Evolutionary conservation across 345 rosid genomes (phyloP).

Genomic region (Capsella bursapastoris): DNA sequence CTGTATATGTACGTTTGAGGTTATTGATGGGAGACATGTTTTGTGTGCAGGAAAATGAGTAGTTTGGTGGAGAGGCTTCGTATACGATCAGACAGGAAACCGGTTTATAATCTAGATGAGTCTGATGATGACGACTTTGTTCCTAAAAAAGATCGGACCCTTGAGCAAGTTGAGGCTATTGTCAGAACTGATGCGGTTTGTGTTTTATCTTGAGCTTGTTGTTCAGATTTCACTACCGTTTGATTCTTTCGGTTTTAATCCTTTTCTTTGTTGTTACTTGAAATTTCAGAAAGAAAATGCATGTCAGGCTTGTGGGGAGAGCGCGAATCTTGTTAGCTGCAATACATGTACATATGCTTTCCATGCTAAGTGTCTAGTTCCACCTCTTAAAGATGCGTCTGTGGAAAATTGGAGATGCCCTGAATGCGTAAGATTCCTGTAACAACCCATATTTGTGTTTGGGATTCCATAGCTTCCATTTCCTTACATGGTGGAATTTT

Average conservation of each 20-base stretch:
- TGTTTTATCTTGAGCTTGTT: constrained; percentile 32
- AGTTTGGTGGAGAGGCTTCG: constrained; percentile 98
- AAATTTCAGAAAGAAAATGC: constrained; percentile 51
- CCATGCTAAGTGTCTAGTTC: constrained; percentile 83
- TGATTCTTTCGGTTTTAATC: background rate
- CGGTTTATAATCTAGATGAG: constrained; percentile 86
- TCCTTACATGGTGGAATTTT: constrained; percentile 10
- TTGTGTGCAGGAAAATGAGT: constrained; percentile 66
- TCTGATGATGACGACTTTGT: constrained; percentile 86
- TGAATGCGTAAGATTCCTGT: constrained; percentile 48
- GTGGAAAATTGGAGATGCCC: constrained; percentile 96
- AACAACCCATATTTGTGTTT: background rate
- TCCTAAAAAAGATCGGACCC: constrained; percentile 55
- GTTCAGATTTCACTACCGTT: background rate
- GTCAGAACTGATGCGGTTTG: constrained; percentile 85
- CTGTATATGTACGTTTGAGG: background rate
- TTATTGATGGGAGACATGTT: constrained; percentile 1
- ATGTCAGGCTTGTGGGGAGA: constrained; percentile 93
- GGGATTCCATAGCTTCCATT: constrained; percentile 2
- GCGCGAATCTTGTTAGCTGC: constrained; percentile 73
- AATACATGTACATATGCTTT: constrained; percentile 85
- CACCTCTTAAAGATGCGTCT: constrained; percentile 73
- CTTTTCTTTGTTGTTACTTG: constrained; percentile 8
- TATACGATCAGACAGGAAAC: constrained; percentile 80
- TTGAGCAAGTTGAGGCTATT: constrained; percentile 69